Percentiles rank a stretch among this genome's conserved stretches.
Conservation (phyloP, 805 yeast species). For the Candida montana region DNA sequence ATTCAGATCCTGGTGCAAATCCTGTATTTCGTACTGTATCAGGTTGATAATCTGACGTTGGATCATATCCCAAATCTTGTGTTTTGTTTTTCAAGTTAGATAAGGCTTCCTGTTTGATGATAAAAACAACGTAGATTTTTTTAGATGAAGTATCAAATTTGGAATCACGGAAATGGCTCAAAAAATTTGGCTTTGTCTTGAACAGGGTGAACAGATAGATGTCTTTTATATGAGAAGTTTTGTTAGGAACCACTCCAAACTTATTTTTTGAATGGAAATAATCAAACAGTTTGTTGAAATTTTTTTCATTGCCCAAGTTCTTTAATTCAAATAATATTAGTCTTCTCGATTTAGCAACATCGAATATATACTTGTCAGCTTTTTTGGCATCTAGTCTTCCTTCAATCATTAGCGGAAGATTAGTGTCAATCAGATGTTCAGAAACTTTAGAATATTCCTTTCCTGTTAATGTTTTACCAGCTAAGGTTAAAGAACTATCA, state of each 20-base stretch:
- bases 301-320: constrained; percentile 18
- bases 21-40: neutral
- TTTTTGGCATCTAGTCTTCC: constrained; percentile 54
- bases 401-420: constrained; percentile 39
- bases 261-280: constrained; percentile 33
- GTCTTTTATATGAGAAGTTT: constrained; percentile 39
- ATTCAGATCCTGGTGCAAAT: constrained; percentile 13
- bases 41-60: neutral
- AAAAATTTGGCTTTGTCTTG: constrained; percentile 16
- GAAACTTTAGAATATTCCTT: constrained; percentile 16
- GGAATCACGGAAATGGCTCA: constrained; percentile 6
- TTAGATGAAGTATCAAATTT: constrained; percentile 1
- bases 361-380: constrained; percentile 54
- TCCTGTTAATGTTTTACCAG: constrained; percentile 26
- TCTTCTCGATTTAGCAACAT: constrained; percentile 44
- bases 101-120: constrained; percentile 19
- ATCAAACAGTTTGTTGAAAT: constrained; percentile 22
- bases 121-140: constrained; percentile 17
- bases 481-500: constrained; percentile 24
- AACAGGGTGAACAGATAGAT: constrained; percentile 35
- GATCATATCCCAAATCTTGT: constrained; percentile 4
- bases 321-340: constrained; percentile 45
- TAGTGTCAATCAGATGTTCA: constrained; percentile 22
- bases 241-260: constrained; percentile 42
- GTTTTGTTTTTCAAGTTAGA: neutral